phyloP scores from a whole-genome alignment of 1,284 basidiomycete genomes.

The Tilletiopsis washingtonensis region DNA sequence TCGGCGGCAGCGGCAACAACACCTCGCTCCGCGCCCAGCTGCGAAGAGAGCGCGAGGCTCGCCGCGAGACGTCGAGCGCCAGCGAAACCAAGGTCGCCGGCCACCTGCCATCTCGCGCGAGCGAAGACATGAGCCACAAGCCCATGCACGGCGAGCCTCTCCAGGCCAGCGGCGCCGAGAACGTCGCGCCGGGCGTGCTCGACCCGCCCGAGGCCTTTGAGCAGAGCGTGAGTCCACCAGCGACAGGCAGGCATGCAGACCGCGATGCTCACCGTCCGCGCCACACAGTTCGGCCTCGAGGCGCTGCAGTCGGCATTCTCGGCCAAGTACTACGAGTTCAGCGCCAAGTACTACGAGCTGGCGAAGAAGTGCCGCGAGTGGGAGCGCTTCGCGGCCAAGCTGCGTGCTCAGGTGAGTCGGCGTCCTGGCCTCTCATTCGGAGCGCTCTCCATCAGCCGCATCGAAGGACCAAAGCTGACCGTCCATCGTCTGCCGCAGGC shows the following conservation, averaged over 20 bases:
- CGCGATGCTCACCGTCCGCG: background rate
- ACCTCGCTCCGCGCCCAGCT: slow-evolving; percentile 8
- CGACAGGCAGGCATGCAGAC: too few relatives aligned
- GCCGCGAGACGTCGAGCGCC: background rate
- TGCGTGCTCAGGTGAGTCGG: slow-evolving; percentile 20
- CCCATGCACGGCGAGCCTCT: too few relatives aligned
- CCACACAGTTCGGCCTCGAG: slow-evolving; percentile 20
- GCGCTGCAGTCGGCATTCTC: slow-evolving; percentile 29
- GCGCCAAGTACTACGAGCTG: slow-evolving; percentile 30
- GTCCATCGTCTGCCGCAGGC: background rate
- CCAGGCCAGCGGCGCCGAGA: background rate
- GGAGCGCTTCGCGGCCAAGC: slow-evolving; percentile 35
- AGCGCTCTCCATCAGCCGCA: background rate
- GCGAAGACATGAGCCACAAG: too few relatives aligned
- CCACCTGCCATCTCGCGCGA: too few relatives aligned
- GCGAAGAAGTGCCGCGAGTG: slow-evolving; percentile 38
- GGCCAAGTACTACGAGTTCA: slow-evolving; percentile 26
- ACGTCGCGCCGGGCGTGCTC: background rate
- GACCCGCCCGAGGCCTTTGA: background rate
- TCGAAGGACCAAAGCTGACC: background rate
- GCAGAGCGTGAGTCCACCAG: background rate
- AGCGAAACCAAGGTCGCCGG: too few relatives aligned
- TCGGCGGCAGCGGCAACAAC: background rate
- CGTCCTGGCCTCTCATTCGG: background rate
- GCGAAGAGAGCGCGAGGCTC: slow-evolving; percentile 5